Evolutionary conservation across 306 rosid species (phyloP).

Genomic region (Trifolium repens): DNA sequence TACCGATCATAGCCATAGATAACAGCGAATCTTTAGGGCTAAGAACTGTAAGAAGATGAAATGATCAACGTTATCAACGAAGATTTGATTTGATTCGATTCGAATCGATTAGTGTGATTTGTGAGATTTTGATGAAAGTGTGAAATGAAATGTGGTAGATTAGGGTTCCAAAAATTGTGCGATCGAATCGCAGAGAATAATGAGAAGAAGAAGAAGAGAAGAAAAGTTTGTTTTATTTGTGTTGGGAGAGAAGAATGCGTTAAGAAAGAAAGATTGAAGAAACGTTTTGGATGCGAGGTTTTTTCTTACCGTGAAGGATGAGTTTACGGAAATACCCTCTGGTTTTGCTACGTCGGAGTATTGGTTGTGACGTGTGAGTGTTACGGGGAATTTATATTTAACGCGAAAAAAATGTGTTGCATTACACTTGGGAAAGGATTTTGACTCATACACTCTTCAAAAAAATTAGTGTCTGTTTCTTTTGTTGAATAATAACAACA

Average conservation of each 20-base stretch:
- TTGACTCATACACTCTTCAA: too few relatives aligned
- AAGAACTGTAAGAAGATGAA: slow-evolving; percentile 38
- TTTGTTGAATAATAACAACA: too few relatives aligned
- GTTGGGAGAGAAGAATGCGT: slow-evolving; percentile 42
- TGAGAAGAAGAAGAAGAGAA: not conserved
- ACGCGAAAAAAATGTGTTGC: too few relatives aligned
- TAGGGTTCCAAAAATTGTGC: slow-evolving; percentile 65
- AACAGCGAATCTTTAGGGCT: slow-evolving; percentile 42
- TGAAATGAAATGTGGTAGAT: slow-evolving; percentile 33
- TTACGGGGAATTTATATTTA: too few relatives aligned
- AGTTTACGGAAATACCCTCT: slow-evolving; percentile 31
- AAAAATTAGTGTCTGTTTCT: too few relatives aligned
- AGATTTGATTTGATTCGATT: slow-evolving; percentile 14
- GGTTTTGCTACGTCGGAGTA: not conserved
- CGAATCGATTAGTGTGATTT: not conserved
- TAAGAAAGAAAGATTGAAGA: slow-evolving; percentile 7
- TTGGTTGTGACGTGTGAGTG: not conserved
- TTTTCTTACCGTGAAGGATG: not conserved
- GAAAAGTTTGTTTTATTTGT: slow-evolving; percentile 25
- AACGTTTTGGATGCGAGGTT: slow-evolving; percentile 38
- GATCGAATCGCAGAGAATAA: slow-evolving; percentile 63
- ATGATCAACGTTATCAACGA: slow-evolving; percentile 51
- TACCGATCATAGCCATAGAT: slow-evolving; percentile 51
- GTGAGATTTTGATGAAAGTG: slow-evolving; percentile 24
- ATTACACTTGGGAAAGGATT: too few relatives aligned